A percentile compares a stretch with the other conserved stretches of the same genome.
These are phyloP conservation scores for Chaetomium cochliodes DNA, from an alignment of 495 filamentous ascomycete genomes.

Conservation along the genomic window DNA sequence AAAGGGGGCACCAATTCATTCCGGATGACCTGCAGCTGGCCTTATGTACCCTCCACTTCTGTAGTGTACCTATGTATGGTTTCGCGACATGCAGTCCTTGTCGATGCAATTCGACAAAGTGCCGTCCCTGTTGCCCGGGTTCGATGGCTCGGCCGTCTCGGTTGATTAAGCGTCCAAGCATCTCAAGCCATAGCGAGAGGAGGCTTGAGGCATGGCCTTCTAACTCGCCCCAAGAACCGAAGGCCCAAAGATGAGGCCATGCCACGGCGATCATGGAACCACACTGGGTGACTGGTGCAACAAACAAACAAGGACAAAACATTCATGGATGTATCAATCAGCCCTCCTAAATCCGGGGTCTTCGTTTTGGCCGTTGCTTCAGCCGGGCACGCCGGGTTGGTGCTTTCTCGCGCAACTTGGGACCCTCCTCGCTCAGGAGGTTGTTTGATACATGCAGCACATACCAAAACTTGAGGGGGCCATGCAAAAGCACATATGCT, in stretches of 20 bases:
- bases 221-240: background rate
- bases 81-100: slow-evolving; percentile 21
- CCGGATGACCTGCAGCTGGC: slow-evolving; percentile 34
- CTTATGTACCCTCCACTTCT: slow-evolving; percentile 30
- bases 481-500: too few relatives aligned
- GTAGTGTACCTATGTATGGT: too few relatives aligned
- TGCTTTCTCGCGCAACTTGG: background rate
- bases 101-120: slow-evolving; percentile 21
- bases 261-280: slow-evolving; percentile 13
- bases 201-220: background rate
- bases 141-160: slow-evolving; percentile 30
- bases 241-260: slow-evolving; percentile 16
- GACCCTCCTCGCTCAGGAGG: background rate
- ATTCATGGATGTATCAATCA: slow-evolving; percentile 1
- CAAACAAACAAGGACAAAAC: slow-evolving; percentile 24
- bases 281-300: slow-evolving; percentile 20
- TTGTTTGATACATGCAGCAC: too few relatives aligned
- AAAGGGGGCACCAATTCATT: slow-evolving; percentile 16
- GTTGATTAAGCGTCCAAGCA: slow-evolving; percentile 25
- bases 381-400: too few relatives aligned
- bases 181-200: slow-evolving; percentile 22
- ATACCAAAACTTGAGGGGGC: too few relatives aligned
- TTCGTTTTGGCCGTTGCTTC: background rate
- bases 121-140: slow-evolving; percentile 21
- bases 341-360: background rate